A percentile compares a stretch with the other conserved stretches of the same genome.
Evolutionary conservation across 2,329 filamentous ascomycete genomes (phyloP).

Genomic region (Aspergillus versicolor): DNA sequence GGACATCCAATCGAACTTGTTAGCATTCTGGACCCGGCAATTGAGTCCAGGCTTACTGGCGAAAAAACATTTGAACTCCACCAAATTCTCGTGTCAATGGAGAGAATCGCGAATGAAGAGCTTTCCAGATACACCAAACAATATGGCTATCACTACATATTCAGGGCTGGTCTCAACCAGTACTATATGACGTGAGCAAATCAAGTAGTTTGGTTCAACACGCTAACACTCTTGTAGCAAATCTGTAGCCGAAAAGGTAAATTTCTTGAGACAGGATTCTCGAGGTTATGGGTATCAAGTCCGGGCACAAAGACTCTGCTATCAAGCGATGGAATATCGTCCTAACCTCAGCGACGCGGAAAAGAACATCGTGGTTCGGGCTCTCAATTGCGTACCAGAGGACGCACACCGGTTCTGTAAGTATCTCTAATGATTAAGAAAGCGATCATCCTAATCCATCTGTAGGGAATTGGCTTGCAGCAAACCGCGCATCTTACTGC

Average conservation of each 20-base stretch:
- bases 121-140: conserved; percentile 17
- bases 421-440: conserved; percentile 9
- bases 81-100: conserved; percentile 18
- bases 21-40: conserved; percentile 17
- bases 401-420: conserved; percentile 28
- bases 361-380: conserved; percentile 18
- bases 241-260: conserved; percentile 17
- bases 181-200: conserved; percentile 28
- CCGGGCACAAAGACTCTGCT: conserved; percentile 20
- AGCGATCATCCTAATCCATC: conserved; percentile 7
- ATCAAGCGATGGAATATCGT: conserved; percentile 22
- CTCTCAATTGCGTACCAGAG: conserved; percentile 15
- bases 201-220: neutral
- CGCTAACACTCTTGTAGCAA: conserved; percentile 12
- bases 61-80: conserved; percentile 17
- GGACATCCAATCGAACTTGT: conserved; percentile 21
- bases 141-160: conserved; percentile 27
- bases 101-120: conserved; percentile 23
- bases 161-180: conserved; percentile 26
- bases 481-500: conserved; percentile 21
- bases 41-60: conserved; percentile 12
- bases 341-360: conserved; percentile 22
- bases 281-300: conserved; percentile 17
- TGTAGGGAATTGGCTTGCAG: conserved; percentile 23
- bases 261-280: conserved; percentile 22